Base-by-base conservation (phyloP, 805 yeast genomes). In the Teunomyces atbi region DNA sequence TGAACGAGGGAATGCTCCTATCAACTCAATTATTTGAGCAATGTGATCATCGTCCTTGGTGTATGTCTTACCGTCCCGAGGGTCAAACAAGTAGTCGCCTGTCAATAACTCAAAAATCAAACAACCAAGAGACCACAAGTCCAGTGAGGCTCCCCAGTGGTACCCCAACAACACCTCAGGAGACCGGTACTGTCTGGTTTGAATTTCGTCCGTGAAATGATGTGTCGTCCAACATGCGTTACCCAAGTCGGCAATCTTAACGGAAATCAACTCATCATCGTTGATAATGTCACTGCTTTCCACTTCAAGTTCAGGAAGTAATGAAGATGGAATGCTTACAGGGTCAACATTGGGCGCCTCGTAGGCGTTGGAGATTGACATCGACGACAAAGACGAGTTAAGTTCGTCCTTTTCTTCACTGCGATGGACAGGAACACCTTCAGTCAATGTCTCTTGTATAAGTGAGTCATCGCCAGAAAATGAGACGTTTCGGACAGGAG, bases 81-180 rank as follows among this genome's bases (percentile, higher is more conserved):
- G 99, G 63, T 92, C 97, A 64, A 92, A 94, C 42, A 94, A 66
- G 59, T 91, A 91, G 65, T 92, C 98, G 3, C 98, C 98, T 0
- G 99, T 92, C 37, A 92, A 66, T 19, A 94, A 74, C 69, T 94
- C 99, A 67, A 94, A 94, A 1, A 87, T 74, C 58, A 94, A 68
- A 68, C 98, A 91, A 0, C 96, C 97, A 57, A 87, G 74, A n/a
- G 96, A 87, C 99, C 99, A 94, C 41, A 92, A 78, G 66, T 94
- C 99, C 1, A 95, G 84, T 45, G 92, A 83, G 44, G 96, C 90
- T 1, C 99, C 99, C 99, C 99, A 94, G 58, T 60, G 59, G 60
- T 66, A 60, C 18, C 82, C 82, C 33, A 83, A 59, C 4, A 83
- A 69, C 2, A 82, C 77, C 55, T 83, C 89, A 0, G 88, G 87